phyloP scores from a whole-genome alignment of 805 yeast genomes.

The Wickerhamia fluorescens region DNA sequence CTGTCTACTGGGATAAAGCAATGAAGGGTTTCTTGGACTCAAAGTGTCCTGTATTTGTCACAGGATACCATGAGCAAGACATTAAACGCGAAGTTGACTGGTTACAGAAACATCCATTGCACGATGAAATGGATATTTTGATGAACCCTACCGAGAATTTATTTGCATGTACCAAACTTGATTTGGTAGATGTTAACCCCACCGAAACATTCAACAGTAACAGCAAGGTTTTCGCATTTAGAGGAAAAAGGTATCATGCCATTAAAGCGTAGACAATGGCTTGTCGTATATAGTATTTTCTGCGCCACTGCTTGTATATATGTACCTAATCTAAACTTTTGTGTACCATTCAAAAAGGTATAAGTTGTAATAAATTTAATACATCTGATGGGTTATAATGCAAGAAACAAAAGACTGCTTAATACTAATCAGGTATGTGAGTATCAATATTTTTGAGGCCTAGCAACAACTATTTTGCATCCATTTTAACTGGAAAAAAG shows the following conservation, averaged over 20 bases:
- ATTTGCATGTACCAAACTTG: conserved; percentile 89
- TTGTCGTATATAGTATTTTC: conserved; percentile 3
- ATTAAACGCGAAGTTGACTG: conserved; percentile 62
- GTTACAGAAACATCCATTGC: conserved; percentile 53
- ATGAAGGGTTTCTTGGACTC: conserved; percentile 85
- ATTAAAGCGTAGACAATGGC: conserved; percentile 24
- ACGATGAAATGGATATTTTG: conserved; percentile 71
- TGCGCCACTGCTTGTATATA: too few relatives aligned
- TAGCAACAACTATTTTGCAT: too few relatives aligned
- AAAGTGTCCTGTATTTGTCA: conserved; percentile 85
- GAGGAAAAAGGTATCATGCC: conserved; percentile 97
- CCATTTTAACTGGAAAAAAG: too few relatives aligned
- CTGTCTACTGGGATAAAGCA: conserved; percentile 77
- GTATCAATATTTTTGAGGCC: too few relatives aligned
- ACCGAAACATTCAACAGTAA: conserved; percentile 91
- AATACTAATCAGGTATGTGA: too few relatives aligned
- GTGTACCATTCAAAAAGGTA: background rate
- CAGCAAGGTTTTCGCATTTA: conserved; percentile 80
- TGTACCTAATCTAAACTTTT: too few relatives aligned
- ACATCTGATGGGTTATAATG: too few relatives aligned
- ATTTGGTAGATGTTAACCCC: conserved; percentile 84
- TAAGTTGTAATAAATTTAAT: too few relatives aligned
- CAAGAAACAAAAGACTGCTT: too few relatives aligned
- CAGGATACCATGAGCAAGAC: conserved; percentile 82
- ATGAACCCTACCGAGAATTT: conserved; percentile 66